Evolutionary conservation across 257 asterid species (phyloP), one percentile per base, ranked within the genome.

Genomic region (Fraxinus cuspidata): DNA sequence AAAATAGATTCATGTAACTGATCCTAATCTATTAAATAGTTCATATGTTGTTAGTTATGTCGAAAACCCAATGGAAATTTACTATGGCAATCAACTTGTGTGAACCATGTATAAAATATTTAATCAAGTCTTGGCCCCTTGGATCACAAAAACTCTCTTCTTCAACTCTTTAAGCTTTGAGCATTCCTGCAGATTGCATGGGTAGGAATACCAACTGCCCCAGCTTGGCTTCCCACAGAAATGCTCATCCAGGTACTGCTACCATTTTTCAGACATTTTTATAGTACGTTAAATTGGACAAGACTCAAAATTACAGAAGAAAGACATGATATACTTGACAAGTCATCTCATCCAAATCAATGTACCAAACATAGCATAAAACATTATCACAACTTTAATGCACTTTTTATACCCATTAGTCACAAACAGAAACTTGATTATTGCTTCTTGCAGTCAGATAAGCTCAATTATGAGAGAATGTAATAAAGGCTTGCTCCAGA

Each of bases 141-240:
- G 16, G 16, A 42, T 42, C 56, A 13, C n/a, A 3, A 15, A 15
- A 47, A 15, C n/a, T 47, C 1, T 47, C 56, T 47, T 16, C n/a
- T 42, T 13, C n/a, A 16, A 47, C 56, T 11, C 6, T 3, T 16
- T 16, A n/a, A 56, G 34, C 16, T 7, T 21, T 29, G n/a, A 13
- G 66, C 64, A 13, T 31, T 82, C 73, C 76, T 79, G 76, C 86
- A 90, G 96, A 88, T 90, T 80, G 93, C 91, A 76, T 90, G 96
- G 93, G 89, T 86, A 7, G 93, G 96, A 47, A 76, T 90, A 79
- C 93, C 96, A 84, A 90, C 96, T 63, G 90, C 96, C 64, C 93
- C 96, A 63, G 96, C 96, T 78, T 90, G 93, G 96, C 93, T 90
- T 73, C 93, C 96, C 60, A 90, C 96, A 63, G 92, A 89, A 60